Evolutionary conservation across 2,329 filamentous ascomycete genomes (phyloP).

Genomic region (Arthrinium puccinioides): DNA sequence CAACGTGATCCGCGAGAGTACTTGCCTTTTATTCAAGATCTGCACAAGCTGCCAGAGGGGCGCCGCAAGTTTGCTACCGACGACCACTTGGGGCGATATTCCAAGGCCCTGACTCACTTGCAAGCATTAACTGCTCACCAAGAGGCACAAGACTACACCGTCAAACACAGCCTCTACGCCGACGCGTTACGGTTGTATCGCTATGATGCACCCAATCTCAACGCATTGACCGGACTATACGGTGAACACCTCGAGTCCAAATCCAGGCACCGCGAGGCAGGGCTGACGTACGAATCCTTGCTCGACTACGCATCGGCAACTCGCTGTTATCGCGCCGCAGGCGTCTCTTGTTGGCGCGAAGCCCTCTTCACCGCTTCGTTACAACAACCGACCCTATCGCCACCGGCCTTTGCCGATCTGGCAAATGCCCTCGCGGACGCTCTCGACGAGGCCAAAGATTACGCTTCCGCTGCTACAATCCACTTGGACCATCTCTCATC

Average conservation of each 20-base stretch:
- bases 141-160: constrained; percentile 70
- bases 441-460: constrained; percentile 79
- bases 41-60: constrained; percentile 66
- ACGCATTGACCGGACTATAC: constrained; percentile 67
- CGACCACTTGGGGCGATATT: constrained; percentile 69
- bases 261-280: constrained; percentile 79
- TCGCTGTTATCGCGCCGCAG: constrained; percentile 74
- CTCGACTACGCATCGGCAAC: constrained; percentile 67
- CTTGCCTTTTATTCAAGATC: constrained; percentile 82
- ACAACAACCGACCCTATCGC: constrained; percentile 51
- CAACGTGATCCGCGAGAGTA: constrained; percentile 96
- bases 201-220: constrained; percentile 64
- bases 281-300: constrained; percentile 84
- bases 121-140: constrained; percentile 67
- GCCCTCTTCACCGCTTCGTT: constrained; percentile 73
- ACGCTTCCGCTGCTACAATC: constrained; percentile 69
- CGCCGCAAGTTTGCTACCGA: constrained; percentile 81
- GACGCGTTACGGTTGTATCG: constrained; percentile 74
- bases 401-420: constrained; percentile 55
- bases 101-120: constrained; percentile 73
- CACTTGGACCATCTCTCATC: constrained; percentile 75
- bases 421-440: constrained; percentile 71
- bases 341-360: constrained; percentile 77
- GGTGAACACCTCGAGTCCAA: constrained; percentile 68
- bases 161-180: constrained; percentile 73